Evolutionary conservation across 2,329 filamentous ascomycete species (phyloP).

Genomic region (Metarhizium album): DNA sequence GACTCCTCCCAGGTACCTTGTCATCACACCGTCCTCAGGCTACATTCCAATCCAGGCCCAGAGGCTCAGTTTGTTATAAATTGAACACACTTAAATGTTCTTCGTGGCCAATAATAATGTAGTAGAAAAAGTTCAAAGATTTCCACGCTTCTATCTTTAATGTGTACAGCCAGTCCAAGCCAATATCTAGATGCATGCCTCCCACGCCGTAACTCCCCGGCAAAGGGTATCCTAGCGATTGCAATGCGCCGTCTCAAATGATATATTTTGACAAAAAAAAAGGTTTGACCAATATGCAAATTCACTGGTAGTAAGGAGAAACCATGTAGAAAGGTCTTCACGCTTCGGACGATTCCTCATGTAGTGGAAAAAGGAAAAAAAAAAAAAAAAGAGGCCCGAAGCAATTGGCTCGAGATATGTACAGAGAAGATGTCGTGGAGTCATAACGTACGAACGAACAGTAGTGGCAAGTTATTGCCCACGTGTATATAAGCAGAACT

Average conservation of each 20-base stretch:
- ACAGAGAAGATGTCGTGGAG: constrained; percentile 6
- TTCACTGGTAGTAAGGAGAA: background rate
- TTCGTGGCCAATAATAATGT: background rate
- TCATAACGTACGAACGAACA: constrained; percentile 5
- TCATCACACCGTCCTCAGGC: background rate
- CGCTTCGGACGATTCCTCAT: background rate
- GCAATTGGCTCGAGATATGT: constrained; percentile 2
- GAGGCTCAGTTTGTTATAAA: background rate
- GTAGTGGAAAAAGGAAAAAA: background rate
- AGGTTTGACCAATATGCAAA: background rate
- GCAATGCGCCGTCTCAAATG: constrained; percentile 9
- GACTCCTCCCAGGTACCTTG: background rate
- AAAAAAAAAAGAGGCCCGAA: background rate
- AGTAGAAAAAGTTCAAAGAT: background rate
- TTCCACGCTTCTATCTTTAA: background rate
- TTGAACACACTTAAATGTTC: background rate
- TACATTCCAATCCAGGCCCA: background rate
- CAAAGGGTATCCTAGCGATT: constrained; percentile 23
- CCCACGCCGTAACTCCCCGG: constrained; percentile 14
- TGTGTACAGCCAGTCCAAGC: constrained; percentile 16
- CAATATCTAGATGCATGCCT: constrained; percentile 12
- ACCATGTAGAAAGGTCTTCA: background rate
- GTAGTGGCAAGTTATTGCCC: background rate
- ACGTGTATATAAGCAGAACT: background rate
- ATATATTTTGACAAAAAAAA: constrained; percentile 7